phyloP scores from a whole-genome alignment of 2,329 filamentous ascomycete genomes.

The Fusarium pseudograminearum region DNA sequence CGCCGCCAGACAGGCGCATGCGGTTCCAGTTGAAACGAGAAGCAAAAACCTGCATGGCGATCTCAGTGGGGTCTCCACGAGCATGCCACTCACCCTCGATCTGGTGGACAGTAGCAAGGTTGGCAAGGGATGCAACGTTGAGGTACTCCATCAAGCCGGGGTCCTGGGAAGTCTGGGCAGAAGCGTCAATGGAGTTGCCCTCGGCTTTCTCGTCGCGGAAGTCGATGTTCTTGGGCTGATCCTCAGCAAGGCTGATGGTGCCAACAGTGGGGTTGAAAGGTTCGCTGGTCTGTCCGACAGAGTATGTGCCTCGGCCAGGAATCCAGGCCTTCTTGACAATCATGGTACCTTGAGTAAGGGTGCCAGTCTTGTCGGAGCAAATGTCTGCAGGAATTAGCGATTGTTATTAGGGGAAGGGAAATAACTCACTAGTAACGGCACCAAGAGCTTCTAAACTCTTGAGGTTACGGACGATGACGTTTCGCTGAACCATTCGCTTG shows the following conservation, averaged over 20 bases:
- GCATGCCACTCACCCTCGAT: constrained; percentile 69
- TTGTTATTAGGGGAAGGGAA: background rate
- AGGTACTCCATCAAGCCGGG: constrained; percentile 66
- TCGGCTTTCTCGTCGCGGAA: constrained; percentile 46
- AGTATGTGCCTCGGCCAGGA: constrained; percentile 61
- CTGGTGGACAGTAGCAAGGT: constrained; percentile 72
- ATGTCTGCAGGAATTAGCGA: constrained; percentile 55
- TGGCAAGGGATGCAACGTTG: constrained; percentile 73
- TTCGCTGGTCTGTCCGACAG: constrained; percentile 62
- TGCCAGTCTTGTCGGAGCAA: constrained; percentile 70
- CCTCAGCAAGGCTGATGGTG: constrained; percentile 56
- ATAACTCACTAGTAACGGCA: constrained; percentile 60
- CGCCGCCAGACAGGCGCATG: constrained; percentile 62
- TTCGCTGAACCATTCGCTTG: constrained; percentile 63
- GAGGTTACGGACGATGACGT: constrained; percentile 66
- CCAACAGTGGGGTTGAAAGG: constrained; percentile 69
- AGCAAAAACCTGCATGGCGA: constrained; percentile 80
- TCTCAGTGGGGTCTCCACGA: constrained; percentile 74
- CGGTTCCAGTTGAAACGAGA: constrained; percentile 75
- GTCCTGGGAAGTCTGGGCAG: constrained; percentile 59
- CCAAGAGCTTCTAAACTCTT: constrained; percentile 68
- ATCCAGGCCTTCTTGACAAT: constrained; percentile 66
- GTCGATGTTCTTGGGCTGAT: constrained; percentile 53
- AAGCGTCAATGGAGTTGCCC: constrained; percentile 45
- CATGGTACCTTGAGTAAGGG: constrained; percentile 66